A percentile compares a stretch with the other conserved stretches of the same genome.
These are phyloP conservation scores for Nothophytophthora sp. DNA, from an alignment of 352 stramenopile genomes.

Conservation along the genomic window DNA sequence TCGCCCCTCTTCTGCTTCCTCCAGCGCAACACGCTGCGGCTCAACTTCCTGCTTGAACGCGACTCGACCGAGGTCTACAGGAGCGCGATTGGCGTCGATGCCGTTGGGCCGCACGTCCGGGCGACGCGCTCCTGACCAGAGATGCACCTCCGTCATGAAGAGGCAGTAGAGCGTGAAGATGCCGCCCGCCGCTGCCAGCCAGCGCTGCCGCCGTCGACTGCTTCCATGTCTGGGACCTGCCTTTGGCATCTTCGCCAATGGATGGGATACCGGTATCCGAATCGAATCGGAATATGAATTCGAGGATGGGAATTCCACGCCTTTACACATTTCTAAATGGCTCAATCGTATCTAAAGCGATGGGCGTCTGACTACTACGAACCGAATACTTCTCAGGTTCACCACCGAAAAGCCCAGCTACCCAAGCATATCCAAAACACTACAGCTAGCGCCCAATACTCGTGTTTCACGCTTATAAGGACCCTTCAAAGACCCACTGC, in stretches of 20 bases:
- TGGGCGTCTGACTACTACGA: no score
- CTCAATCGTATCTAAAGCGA: no score
- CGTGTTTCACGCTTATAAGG: conserved; percentile 7
- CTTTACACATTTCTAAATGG: background rate
- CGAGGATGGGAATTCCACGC: background rate
- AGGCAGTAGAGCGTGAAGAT: conserved; percentile 24
- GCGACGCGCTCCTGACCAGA: conserved; percentile 22
- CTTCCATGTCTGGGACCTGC: conserved; percentile 5
- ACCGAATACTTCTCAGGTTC: no score
- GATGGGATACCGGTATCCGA: background rate
- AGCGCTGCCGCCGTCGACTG: conserved; percentile 15
- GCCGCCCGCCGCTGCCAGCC: conserved; percentile 7
- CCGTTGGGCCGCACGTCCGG: conserved; percentile 27
- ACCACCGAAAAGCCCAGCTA: no score
- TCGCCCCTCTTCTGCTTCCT: background rate
- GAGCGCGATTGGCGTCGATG: conserved; percentile 13
- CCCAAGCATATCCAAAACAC: no score
- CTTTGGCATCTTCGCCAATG: conserved; percentile 13
- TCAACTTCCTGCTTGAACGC: conserved; percentile 2
- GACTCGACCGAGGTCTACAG: conserved; percentile 2
- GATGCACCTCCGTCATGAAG: conserved; percentile 21
- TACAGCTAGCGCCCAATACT: no score
- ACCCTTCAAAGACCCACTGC: conserved; percentile 26
- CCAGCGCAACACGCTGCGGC: conserved; percentile 1
- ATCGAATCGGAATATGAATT: background rate